Evolutionary conservation across 2,329 filamentous ascomycete genomes (phyloP).

Genomic region (Claviceps citrina): DNA sequence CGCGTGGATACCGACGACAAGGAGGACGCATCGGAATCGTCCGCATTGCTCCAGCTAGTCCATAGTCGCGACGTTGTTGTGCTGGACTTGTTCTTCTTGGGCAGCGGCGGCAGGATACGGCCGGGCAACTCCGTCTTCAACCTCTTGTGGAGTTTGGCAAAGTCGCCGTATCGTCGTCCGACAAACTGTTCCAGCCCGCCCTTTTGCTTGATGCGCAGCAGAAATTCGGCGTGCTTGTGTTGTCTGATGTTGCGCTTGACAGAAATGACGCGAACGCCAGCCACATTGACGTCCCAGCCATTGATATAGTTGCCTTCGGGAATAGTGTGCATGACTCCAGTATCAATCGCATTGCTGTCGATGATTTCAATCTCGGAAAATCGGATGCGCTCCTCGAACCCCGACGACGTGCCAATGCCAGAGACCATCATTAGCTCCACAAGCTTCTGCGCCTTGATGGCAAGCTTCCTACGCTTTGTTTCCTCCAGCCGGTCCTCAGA

Average conservation of each 20-base stretch:
- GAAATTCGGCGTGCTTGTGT: slow-evolving; percentile 87
- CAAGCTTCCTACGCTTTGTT: slow-evolving; percentile 85
- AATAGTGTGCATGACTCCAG: slow-evolving; percentile 70
- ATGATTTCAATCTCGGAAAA: slow-evolving; percentile 97
- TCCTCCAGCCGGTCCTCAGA: slow-evolving; percentile 93
- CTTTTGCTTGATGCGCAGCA: slow-evolving; percentile 69
- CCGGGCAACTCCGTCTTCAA: slow-evolving; percentile 77
- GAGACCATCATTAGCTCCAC: slow-evolving; percentile 99
- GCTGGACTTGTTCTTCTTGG: slow-evolving; percentile 79
- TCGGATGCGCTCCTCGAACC: slow-evolving; percentile 91
- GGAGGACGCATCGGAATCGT: slow-evolving; percentile 64
- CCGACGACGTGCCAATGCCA: slow-evolving; percentile 84
- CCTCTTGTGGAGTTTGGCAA: slow-evolving; percentile 61
- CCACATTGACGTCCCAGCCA: slow-evolving; percentile 93
- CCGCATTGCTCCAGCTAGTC: slow-evolving; percentile 34
- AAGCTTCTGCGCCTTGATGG: slow-evolving; percentile 83
- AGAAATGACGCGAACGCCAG: slow-evolving; percentile 66
- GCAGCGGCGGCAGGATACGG: slow-evolving; percentile 72
- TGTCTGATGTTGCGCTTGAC: slow-evolving; percentile 76
- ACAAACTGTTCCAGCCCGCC: slow-evolving; percentile 65
- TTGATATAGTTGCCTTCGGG: slow-evolving; percentile 88
- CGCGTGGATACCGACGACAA: slow-evolving; percentile 66
- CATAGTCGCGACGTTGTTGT: slow-evolving; percentile 47
- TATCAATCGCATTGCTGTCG: slow-evolving; percentile 81
- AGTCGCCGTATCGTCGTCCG: slow-evolving; percentile 77